Evolutionary conservation across 257 asterid species (phyloP), one percentile per base, ranked within the genome.

Genomic region (Scutellaria barbata): DNA sequence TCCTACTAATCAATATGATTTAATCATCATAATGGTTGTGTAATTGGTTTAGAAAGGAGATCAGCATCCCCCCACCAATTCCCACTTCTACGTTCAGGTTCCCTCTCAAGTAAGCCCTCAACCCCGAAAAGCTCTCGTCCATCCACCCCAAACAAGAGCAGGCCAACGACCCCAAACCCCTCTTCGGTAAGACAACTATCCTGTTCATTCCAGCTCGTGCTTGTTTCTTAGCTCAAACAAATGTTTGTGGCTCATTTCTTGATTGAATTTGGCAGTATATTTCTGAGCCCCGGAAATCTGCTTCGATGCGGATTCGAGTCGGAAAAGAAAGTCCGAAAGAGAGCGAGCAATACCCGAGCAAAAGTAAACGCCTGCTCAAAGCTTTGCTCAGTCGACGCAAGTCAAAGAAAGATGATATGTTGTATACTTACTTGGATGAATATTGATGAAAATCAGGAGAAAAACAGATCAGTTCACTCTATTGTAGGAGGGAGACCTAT

Each of bases 341-440:
- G 10, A 46, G 68, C 0, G 96, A 89, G 25, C 86, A 83, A 33
- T 73, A 69, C 65, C 83, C 92, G 1, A 88, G 96, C 91, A 91
- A 86, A 75, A 88, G 99, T 59, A 94, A 94, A 78, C 96, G 95
- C 3, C 86, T 94, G 48, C 96, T 94, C 64, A 91, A 91, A 75
- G 81, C 96, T 22, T 78, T 90, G 83, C 96, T 94, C 20, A 90
- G 90, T 83, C 84, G 97, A 52, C 89, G 95, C 74, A 94, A 88
- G 80, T 89, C 96, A 4, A 94, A 89, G 96, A 89, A 91, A 80
- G 98, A 94, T 47, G 98, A 94, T 25, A 82, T 56, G 50, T 74
- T 91, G 46, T 94, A 89, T 77, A 91, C 93, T 59, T 94, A 91
- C 75, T 76, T 94, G 82, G 97, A 94, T 80, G 99, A 91, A 79